Base-by-base conservation (phyloP, 257 asterid species). In the Primulina eburnea region DNA sequence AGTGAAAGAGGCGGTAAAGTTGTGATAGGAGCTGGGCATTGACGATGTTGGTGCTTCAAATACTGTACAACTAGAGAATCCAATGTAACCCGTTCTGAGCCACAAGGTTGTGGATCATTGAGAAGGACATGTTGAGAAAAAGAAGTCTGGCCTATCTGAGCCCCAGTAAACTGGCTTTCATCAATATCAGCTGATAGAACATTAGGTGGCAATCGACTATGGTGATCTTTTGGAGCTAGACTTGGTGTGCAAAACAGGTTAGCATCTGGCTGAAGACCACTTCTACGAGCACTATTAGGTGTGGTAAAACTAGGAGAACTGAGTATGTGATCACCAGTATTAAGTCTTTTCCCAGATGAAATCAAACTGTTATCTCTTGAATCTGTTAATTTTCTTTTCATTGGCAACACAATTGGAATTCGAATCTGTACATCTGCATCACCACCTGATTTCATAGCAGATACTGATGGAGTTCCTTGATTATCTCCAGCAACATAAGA, bases 1-100 rank as follows among this genome's bases (percentile, higher is more conserved):
- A 94, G 97, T 6, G 99, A 94, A 34, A 94, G 90, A 71, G 99
- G 99, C 2, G 99, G 99, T 79, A 94, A 82, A 64, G 99, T 94
- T 58, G 99, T 94, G 76, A 94, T 94, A 8, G 99, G 99, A 74
- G 99, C 97, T 37, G 97, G 88, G 79, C 99, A 94, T 67, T 94
- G 97, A 58, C 97, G 96, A 81, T 94, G 99, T 70, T 94, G 99
- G 75, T 94, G 97, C 82, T 94, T 94, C 80, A 94, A 83, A 80
- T 83, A 91, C 79, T 94, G 99, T 84, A 94, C 88, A 69, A 91
- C 96, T 34, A 94, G 72, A 53, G 99, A 91, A 76, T 94, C 99
- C 83, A 94, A 78, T 30, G 95, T 89, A 64, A 87, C 76, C 52
- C 99, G 84, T 73, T 94, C 99, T 12, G 80, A 56, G 61, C 71